A percentile compares a stretch with the other conserved stretches of the same genome.
These are phyloP conservation scores for Blastobotrys elegans DNA, from an alignment of 1,139 yeast genomes.

Conservation along the genomic window DNA sequence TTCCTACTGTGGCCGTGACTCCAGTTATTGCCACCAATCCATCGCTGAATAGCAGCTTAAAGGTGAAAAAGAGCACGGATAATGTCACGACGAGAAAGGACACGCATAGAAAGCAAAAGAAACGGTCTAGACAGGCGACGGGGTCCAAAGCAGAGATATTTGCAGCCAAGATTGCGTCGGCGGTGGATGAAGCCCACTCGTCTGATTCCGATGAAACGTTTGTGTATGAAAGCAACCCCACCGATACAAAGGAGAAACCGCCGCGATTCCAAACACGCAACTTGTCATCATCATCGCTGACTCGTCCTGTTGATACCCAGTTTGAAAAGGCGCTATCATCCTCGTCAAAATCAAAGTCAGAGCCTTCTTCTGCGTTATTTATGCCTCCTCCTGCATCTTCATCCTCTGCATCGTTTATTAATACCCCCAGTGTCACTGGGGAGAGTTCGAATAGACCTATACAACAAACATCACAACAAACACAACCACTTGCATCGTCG, in stretches of 20 bases:
- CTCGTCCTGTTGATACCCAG: conserved; percentile 6
- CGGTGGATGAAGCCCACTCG: conserved; percentile 75
- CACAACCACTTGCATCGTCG: background rate
- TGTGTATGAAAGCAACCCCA: conserved; percentile 66
- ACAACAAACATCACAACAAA: background rate
- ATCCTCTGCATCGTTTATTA: conserved; percentile 5
- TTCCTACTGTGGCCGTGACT: conserved; percentile 33
- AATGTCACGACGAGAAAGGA: conserved; percentile 25
- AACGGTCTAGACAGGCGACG: conserved; percentile 23
- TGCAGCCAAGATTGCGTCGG: conserved; percentile 91
- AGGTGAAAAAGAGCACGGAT: conserved; percentile 32
- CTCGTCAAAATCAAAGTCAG: background rate
- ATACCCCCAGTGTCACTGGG: too few relatives aligned
- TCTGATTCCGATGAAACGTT: conserved; percentile 91
- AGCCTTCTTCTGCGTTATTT: conserved; percentile 10
- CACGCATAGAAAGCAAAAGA: conserved; percentile 20
- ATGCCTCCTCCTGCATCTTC: conserved; percentile 10
- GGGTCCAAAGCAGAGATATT: conserved; percentile 78
- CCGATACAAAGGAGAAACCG: conserved; percentile 4
- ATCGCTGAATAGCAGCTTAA: conserved; percentile 9
- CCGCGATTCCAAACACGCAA: conserved; percentile 15
- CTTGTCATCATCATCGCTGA: conserved; percentile 25
- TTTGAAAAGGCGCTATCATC: background rate
- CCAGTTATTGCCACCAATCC: conserved; percentile 20
- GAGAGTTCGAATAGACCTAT: background rate